These are phyloP conservation scores for Podospora pseudocomata DNA, from an alignment of 495 filamentous ascomycete species.

Conservation along the genomic window DNA sequence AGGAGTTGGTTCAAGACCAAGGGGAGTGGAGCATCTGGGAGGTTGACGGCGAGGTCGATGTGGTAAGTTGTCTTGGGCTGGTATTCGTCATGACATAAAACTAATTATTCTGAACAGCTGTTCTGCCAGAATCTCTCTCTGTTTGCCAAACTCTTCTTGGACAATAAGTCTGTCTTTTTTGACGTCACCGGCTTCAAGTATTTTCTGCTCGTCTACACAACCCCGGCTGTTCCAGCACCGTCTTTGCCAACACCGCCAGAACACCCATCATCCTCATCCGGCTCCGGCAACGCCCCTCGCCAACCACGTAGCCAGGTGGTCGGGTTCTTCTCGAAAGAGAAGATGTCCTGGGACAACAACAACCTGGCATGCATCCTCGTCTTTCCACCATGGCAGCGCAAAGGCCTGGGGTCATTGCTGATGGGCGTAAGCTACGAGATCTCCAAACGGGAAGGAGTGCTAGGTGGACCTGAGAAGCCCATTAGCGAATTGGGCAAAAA, in stretches of 20 bases:
- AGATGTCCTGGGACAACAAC: constrained; percentile 97
- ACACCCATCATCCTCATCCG: constrained; percentile 18
- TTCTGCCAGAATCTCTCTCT: constrained; percentile 94
- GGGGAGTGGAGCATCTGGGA: constrained; percentile 71
- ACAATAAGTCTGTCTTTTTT: constrained; percentile 98
- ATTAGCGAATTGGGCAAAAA: constrained; percentile 76
- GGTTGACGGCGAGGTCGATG: constrained; percentile 82
- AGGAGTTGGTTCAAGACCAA: constrained; percentile 54
- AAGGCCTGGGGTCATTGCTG: constrained; percentile 80
- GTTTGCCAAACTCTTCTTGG: constrained; percentile 96
- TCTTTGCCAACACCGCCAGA: constrained; percentile 24
- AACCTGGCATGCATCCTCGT: constrained; percentile 96
- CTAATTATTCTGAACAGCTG: constrained; percentile 48
- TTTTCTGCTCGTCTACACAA: constrained; percentile 75
- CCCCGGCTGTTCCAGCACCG: constrained; percentile 29
- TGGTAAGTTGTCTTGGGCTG: constrained; percentile 42
- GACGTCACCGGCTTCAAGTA: constrained; percentile 94
- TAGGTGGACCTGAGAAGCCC: constrained; percentile 92
- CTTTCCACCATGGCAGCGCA: constrained; percentile 92
- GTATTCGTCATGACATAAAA: not conserved
- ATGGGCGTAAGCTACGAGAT: constrained; percentile 94
- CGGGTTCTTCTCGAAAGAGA: constrained; percentile 98
- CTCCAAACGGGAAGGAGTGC: constrained; percentile 73
- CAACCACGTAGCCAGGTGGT: constrained; percentile 56
- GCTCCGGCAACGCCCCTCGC: constrained; percentile 6